These are phyloP conservation scores for Westerdykella aurantiaca DNA, from an alignment of 2,329 filamentous ascomycete species.

Conservation along the genomic window DNA sequence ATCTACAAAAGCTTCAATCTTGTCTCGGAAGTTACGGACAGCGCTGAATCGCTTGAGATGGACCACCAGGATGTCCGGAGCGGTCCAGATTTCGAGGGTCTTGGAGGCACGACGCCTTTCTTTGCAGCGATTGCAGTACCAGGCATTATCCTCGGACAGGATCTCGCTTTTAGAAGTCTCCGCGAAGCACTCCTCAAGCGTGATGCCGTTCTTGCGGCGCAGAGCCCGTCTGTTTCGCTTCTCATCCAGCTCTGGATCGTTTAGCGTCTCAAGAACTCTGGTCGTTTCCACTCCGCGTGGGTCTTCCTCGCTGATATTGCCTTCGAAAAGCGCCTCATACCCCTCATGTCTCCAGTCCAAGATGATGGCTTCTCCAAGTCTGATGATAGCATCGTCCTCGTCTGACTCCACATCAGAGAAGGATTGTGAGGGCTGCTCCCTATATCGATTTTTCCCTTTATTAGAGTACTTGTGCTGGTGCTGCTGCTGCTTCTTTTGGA, in stretches of 20 bases:
- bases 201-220: constrained; percentile 70
- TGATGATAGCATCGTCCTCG: constrained; percentile 60
- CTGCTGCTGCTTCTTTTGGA: constrained; percentile 28
- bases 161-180: constrained; percentile 94
- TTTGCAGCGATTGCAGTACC: constrained; percentile 96
- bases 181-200: constrained; percentile 82
- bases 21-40: constrained; percentile 74
- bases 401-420: constrained; percentile 33
- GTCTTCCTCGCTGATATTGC: constrained; percentile 41
- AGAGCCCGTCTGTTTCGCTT: constrained; percentile 58
- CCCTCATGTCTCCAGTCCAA: constrained; percentile 75
- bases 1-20: constrained; percentile 84
- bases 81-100: constrained; percentile 95
- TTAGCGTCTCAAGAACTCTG: constrained; percentile 50
- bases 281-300: constrained; percentile 58
- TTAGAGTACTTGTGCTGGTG: constrained; percentile 28
- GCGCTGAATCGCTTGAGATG: constrained; percentile 95
- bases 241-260: constrained; percentile 55
- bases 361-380: constrained; percentile 76
- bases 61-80: constrained; percentile 88
- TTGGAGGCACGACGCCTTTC: constrained; percentile 88
- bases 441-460: constrained; percentile 23
- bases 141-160: constrained; percentile 89
- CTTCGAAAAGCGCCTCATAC: constrained; percentile 63
- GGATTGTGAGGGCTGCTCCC: constrained; percentile 24